Evolutionary conservation across 306 rosid species (phyloP).

Genomic region (Quillaja saponaria): DNA sequence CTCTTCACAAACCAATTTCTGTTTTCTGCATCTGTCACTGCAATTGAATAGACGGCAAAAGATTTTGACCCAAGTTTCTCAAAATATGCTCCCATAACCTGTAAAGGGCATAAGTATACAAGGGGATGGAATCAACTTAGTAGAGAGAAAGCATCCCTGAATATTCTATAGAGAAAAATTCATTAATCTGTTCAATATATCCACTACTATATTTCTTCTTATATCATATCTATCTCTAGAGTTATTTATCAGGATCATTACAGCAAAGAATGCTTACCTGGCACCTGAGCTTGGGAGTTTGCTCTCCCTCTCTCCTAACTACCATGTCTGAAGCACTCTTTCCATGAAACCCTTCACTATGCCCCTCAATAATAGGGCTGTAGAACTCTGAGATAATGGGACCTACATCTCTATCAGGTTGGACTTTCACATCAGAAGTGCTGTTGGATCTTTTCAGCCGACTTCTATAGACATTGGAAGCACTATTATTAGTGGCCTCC

Average conservation of each 20-base stretch:
- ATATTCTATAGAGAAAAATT: constrained; percentile 12
- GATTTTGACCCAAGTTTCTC: constrained; percentile 86
- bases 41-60: constrained; percentile 95
- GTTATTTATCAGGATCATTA: constrained; percentile 21
- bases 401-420: constrained; percentile 48
- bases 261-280: constrained; percentile 64
- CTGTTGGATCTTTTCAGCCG: constrained; percentile 75
- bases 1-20: constrained; percentile 94
- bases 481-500: constrained; percentile 33
- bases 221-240: not conserved
- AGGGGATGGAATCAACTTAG: constrained; percentile 25
- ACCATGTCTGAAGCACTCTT: constrained; percentile 64
- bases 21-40: constrained; percentile 78
- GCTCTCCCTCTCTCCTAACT: constrained; percentile 55
- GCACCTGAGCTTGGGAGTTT: constrained; percentile 77
- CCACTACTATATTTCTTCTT: not conserved
- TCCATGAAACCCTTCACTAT: constrained; percentile 43
- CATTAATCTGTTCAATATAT: constrained; percentile 11
- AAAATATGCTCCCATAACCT: constrained; percentile 95
- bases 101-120: constrained; percentile 38
- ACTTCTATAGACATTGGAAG: constrained; percentile 42
- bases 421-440: constrained; percentile 61
- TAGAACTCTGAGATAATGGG: constrained; percentile 74
- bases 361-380: constrained; percentile 58
- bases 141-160: constrained; percentile 15